These are phyloP conservation scores for Metarhizium robertsii DNA, from an alignment of 2,329 filamentous ascomycete species.

Conservation along the genomic window DNA sequence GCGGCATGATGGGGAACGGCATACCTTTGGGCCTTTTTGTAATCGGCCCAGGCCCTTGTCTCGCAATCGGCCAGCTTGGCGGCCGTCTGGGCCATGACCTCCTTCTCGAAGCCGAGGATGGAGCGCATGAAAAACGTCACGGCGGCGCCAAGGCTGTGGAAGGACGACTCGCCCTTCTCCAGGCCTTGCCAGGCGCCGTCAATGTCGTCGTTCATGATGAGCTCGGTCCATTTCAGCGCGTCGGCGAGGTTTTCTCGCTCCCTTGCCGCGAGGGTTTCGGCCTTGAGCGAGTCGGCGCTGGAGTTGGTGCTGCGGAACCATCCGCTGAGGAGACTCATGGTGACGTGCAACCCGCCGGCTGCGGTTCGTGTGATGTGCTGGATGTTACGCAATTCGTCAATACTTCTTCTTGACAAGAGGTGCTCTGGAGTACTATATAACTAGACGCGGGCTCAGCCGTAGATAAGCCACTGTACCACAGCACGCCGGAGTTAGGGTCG, in stretches of 20 bases:
- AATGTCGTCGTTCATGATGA: slow-evolving; percentile 87
- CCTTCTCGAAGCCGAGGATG: slow-evolving; percentile 83
- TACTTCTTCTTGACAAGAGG: too few relatives aligned
- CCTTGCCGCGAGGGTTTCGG: slow-evolving; percentile 22
- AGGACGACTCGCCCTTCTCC: slow-evolving; percentile 67
- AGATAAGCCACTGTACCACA: too few relatives aligned
- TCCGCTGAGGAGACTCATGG: slow-evolving; percentile 38
- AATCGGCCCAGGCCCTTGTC: slow-evolving; percentile 63
- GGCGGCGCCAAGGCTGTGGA: slow-evolving; percentile 75
- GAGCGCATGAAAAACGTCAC: slow-evolving; percentile 79
- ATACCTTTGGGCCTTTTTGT: slow-evolving; percentile 59
- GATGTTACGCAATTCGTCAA: too few relatives aligned
- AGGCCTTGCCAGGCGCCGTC: slow-evolving; percentile 70
- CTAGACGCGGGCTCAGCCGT: too few relatives aligned
- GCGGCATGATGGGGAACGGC: slow-evolving; percentile 30
- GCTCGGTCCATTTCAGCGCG: slow-evolving; percentile 54
- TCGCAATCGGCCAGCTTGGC: slow-evolving; percentile 67
- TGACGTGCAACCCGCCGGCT: slow-evolving; percentile 1
- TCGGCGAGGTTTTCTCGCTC: slow-evolving; percentile 48
- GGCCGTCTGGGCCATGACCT: slow-evolving; percentile 77
- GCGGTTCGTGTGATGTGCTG: not conserved
- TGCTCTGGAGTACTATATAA: too few relatives aligned
- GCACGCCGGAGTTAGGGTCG: not conserved
- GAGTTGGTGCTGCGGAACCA: slow-evolving; percentile 40
- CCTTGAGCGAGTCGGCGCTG: slow-evolving; percentile 19